These are phyloP conservation scores for Tolypocladium ovalisporum DNA, from an alignment of 2,329 filamentous ascomycete genomes.

Conservation along the genomic window DNA sequence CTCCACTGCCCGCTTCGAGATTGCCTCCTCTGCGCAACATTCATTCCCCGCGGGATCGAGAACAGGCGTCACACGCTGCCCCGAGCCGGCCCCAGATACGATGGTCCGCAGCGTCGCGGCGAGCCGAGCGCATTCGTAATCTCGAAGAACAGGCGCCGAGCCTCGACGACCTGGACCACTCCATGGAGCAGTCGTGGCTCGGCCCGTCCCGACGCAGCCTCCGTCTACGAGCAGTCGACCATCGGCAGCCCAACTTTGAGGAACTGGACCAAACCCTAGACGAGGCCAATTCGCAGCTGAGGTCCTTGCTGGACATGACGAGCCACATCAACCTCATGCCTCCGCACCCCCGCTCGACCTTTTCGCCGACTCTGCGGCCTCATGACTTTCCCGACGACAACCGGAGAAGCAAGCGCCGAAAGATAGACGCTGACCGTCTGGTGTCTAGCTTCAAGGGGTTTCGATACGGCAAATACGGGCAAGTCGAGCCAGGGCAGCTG, in stretches of 20 bases:
- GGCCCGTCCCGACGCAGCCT: conserved; percentile 12
- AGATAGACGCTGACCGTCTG: conserved; percentile 53
- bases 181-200: conserved; percentile 15
- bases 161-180: conserved; percentile 16
- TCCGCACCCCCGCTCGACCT: conserved; percentile 16
- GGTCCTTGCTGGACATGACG: conserved; percentile 30
- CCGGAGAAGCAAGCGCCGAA: conserved; percentile 55
- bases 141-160: conserved; percentile 17
- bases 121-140: conserved; percentile 24
- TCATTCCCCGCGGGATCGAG: conserved; percentile 16
- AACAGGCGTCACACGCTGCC: conserved; percentile 9
- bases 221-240: conserved; percentile 14
- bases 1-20: conserved; percentile 18
- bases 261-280: conserved; percentile 28
- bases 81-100: conserved; percentile 4
- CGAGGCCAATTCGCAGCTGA: conserved; percentile 31
- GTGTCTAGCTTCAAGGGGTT: conserved; percentile 44
- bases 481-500: conserved; percentile 71
- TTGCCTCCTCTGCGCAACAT: conserved; percentile 21
- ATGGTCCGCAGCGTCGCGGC: conserved; percentile 16
- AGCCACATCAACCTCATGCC: conserved; percentile 16
- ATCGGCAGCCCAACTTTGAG: conserved; percentile 18
- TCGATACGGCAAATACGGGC: conserved; percentile 77
- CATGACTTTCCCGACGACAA: conserved; percentile 33
- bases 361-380: conserved; percentile 22